A percentile compares a stretch with the other conserved stretches of the same genome.
These are phyloP conservation scores for Xylaria hypoxylon DNA, from an alignment of 2,329 filamentous ascomycete species.

Conservation along the genomic window DNA sequence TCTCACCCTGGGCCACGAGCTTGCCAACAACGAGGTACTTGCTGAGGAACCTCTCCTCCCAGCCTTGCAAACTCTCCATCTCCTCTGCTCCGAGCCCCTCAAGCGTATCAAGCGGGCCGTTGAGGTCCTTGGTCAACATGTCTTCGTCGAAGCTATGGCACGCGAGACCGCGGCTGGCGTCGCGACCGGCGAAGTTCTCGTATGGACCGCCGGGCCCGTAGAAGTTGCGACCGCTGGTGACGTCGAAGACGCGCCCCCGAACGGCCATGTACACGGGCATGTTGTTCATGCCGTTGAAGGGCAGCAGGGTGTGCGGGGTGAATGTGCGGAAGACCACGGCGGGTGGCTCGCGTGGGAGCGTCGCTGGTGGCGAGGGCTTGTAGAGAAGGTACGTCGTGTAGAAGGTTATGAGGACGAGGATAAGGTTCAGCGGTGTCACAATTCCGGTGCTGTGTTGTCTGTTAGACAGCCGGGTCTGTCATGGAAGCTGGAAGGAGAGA, in stretches of 20 bases:
- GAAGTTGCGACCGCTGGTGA: conserved; percentile 87
- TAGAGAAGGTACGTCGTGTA: conserved; percentile 70
- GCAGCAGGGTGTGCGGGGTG: conserved; percentile 83
- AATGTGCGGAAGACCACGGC: conserved; percentile 75
- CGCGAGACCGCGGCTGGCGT: conserved; percentile 88
- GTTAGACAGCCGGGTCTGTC: conserved; percentile 16
- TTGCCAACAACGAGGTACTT: conserved; percentile 97
- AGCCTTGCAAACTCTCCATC: conserved; percentile 84
- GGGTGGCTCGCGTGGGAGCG: conserved; percentile 64
- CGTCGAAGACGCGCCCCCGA: conserved; percentile 90
- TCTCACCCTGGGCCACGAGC: conserved; percentile 67
- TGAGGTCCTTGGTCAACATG: conserved; percentile 92
- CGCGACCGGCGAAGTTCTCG: conserved; percentile 93
- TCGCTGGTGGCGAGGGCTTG: conserved; percentile 60
- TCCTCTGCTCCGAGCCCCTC: conserved; percentile 78
- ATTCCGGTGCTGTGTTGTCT: conserved; percentile 55
- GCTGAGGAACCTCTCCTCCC: conserved; percentile 92
- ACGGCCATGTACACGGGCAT: conserved; percentile 90
- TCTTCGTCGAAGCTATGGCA: conserved; percentile 93
- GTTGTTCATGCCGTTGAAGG: conserved; percentile 81
- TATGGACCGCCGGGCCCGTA: conserved; percentile 97
- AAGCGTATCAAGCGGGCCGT: conserved; percentile 83
- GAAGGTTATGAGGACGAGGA: conserved; percentile 67
- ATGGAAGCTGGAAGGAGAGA: conserved; percentile 3
- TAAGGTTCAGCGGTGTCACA: conserved; percentile 71